A percentile compares a stretch with the other conserved stretches of the same genome.
These are phyloP conservation scores for Albizia julibrissin DNA, from an alignment of 306 rosid genomes.

Conservation along the genomic window DNA sequence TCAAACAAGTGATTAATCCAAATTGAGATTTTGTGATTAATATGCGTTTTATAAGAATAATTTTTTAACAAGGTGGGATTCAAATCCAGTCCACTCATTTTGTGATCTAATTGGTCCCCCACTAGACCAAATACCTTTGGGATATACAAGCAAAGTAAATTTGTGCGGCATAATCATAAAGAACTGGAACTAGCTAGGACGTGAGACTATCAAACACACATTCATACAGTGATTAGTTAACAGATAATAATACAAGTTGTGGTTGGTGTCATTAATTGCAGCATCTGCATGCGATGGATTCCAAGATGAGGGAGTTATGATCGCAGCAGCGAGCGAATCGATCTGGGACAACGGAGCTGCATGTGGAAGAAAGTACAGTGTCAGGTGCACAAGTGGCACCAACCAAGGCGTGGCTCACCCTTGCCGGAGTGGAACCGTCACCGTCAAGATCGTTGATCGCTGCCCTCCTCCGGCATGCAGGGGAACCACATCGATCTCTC, in stretches of 20 bases:
- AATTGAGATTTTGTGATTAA: too few species aligned
- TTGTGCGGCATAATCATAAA: too few species aligned
- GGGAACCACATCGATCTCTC: slow-evolving; percentile 37
- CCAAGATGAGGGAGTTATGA: slow-evolving; percentile 31
- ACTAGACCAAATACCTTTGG: too few species aligned
- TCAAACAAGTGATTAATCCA: too few species aligned
- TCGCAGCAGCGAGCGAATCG: slow-evolving; percentile 34
- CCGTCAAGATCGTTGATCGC: slow-evolving; percentile 41
- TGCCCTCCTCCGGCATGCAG: slow-evolving; percentile 39
- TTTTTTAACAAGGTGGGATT: too few species aligned
- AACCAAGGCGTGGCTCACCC: slow-evolving; percentile 30
- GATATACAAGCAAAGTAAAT: too few species aligned
- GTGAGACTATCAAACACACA: too few species aligned
- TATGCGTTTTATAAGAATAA: accelerated
- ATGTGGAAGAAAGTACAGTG: slow-evolving; percentile 29
- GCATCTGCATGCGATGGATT: slow-evolving; percentile 34
- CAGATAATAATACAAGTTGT: background rate
- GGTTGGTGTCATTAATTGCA: background rate
- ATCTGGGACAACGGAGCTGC: slow-evolving; percentile 34
- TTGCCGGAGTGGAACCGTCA: slow-evolving; percentile 12
- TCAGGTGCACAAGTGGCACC: slow-evolving; percentile 33
- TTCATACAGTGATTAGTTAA: too few species aligned
- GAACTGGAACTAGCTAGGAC: too few species aligned
- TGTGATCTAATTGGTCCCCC: too few species aligned
- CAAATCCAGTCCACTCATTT: too few species aligned